phyloP scores from a whole-genome alignment of 768 basidiomycete species.

The Termitomyces sp. region DNA sequence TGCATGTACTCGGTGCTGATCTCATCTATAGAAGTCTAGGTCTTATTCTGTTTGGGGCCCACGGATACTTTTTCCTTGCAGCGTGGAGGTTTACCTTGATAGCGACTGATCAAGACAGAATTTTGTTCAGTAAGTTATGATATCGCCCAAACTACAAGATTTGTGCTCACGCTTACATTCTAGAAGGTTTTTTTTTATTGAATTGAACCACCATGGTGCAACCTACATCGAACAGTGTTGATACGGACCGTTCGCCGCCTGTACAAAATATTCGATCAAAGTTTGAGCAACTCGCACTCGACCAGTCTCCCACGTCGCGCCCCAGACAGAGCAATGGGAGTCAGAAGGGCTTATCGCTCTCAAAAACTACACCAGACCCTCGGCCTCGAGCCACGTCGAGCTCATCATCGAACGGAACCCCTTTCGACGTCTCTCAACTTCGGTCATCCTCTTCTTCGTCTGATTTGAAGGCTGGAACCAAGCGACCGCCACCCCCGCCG shows the following conservation, averaged over 20 bases:
- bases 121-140: neutral
- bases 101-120: neutral
- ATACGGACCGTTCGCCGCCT: conserved; percentile 51
- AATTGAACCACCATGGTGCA: neutral
- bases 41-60: neutral
- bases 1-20: neutral
- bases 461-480: conserved; percentile 40
- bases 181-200: neutral
- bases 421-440: conserved; percentile 25
- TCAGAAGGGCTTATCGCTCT: conserved; percentile 16
- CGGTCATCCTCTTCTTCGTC: conserved; percentile 48
- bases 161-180: neutral
- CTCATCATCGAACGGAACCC: conserved; percentile 22
- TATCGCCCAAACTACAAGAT: neutral
- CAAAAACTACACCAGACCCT: conserved; percentile 26
- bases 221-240: conserved; percentile 28
- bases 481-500: conserved; percentile 57
- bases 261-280: conserved; percentile 66
- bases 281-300: conserved; percentile 61
- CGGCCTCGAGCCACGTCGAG: conserved; percentile 34
- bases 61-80: neutral
- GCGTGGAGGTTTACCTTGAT: neutral
- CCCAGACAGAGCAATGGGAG: neutral
- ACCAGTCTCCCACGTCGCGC: conserved; percentile 7
- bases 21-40: neutral